Evolutionary conservation across 345 rosid species (phyloP).

Genomic region (Acer yangbiense): DNA sequence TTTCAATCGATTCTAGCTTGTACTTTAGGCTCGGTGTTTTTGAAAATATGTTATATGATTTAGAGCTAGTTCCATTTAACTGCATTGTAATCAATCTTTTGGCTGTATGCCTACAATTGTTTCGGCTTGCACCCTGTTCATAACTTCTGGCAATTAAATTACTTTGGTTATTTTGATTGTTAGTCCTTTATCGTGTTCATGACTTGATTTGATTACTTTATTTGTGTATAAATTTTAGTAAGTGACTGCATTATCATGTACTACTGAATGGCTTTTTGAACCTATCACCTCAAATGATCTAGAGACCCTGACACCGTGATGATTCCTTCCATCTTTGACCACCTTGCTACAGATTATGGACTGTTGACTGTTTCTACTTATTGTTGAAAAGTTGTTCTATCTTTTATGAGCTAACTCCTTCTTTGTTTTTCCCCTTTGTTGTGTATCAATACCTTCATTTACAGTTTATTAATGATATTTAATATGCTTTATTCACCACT

Average conservation of each 20-base stretch:
- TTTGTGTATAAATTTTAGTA: constrained; percentile 6
- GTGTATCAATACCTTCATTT: neutral
- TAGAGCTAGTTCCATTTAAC: neutral
- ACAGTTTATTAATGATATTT: neutral
- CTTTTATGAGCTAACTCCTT: neutral
- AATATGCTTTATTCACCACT: neutral
- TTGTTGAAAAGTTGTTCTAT: neutral
- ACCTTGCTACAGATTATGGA: neutral
- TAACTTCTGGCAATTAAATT: neutral
- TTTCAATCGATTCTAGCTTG: too few relatives aligned
- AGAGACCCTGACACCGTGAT: neutral
- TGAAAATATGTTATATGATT: neutral
- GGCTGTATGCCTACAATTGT: neutral
- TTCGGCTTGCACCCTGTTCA: neutral
- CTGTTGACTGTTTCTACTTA: neutral
- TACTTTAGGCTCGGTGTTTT: neutral
- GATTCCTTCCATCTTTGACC: neutral
- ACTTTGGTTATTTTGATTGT: neutral
- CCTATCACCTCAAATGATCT: neutral
- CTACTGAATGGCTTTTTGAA: neutral
- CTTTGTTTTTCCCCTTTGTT: neutral
- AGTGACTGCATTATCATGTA: neutral
- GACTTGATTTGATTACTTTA: neutral
- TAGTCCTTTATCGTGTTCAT: neutral
- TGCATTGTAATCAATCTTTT: neutral